Evolutionary conservation across 1,284 basidiomycete genomes (phyloP).

Genomic region (Exobasidium cylindrosporum): DNA sequence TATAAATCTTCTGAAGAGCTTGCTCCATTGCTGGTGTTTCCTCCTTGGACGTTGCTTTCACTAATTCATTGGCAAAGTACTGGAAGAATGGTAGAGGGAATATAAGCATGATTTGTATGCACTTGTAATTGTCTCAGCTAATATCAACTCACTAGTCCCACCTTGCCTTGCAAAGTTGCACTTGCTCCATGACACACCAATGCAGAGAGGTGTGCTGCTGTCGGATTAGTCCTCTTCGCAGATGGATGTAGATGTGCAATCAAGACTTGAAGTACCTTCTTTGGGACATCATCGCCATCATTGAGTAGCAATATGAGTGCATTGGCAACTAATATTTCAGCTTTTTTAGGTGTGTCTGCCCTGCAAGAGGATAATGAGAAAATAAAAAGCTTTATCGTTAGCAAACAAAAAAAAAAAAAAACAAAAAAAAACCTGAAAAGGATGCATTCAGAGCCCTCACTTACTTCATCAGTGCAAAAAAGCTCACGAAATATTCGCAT

Average conservation of each 20-base stretch:
- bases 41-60: constrained; percentile 55
- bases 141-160: neutral
- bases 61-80: constrained; percentile 56
- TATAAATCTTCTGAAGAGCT: constrained; percentile 60
- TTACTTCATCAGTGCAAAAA: constrained; percentile 73
- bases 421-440: too few species aligned
- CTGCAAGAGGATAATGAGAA: constrained; percentile 10
- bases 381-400: too few species aligned
- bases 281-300: constrained; percentile 72
- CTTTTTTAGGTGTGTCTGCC: constrained; percentile 66
- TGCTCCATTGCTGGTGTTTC: constrained; percentile 35
- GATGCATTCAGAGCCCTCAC: too few species aligned
- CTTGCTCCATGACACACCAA: constrained; percentile 67
- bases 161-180: neutral
- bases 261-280: constrained; percentile 68
- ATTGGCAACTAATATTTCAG: constrained; percentile 81
- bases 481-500: constrained; percentile 74
- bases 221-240: constrained; percentile 27
- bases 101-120: too few species aligned
- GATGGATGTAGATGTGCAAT: neutral
- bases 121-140: too few species aligned
- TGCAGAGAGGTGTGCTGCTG: constrained; percentile 79
- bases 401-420: neutral
- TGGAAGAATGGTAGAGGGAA: constrained; percentile 59
- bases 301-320: constrained; percentile 86